Base-by-base conservation (phyloP, 2,329 filamentous ascomycete genomes). In the Helicocarpus griseus region DNA sequence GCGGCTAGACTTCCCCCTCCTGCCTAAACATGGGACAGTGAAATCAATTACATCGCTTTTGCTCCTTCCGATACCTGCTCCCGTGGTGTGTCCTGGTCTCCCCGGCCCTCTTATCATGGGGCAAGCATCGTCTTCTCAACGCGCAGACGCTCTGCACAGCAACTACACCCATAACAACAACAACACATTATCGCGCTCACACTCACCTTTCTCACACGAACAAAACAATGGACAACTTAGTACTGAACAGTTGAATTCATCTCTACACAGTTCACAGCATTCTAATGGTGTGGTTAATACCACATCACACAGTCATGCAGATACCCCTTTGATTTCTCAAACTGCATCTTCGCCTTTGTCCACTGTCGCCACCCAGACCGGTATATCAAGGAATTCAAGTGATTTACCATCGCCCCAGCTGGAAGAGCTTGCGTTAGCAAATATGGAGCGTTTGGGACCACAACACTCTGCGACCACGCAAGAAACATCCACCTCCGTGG, bases 81-180 rank as follows among this genome's bases (percentile, higher is more conserved):
- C 54, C 46, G 43, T 46, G 55, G 46, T 31, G 26, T 21, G 39
- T 49, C 29, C n/a, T 46, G 19, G 28, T 11, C 43, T n/a, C 11
- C 43, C 19, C 7, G 17, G 17, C 31, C 31, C 48, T 58, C 60
- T 57, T 68, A 67, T 63, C 68, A 72, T 72, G 69, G 69, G 69
- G 63, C 69, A 71, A 60, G 65, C 64, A 57, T 68, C 67, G 43
- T 72, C 69, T 43, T 68, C 67, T 29, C 68, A 69, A 60, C 62
- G 66, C 33, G 29, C 35, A 63, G 59, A 66, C 56, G 57, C 59
- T 51, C 60, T 61, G 50, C 62, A 65, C 52, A 61, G 55, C 52
- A 31, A 13, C 13, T 31, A 31, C 29, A 31, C 7, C 43, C 26
- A 19, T 7, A 45, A 47, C 45, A 24, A 26, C 4, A 47, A 17